Base-by-base conservation (phyloP, 177 flowering plant species). In the Telopea speciosissima region DNA sequence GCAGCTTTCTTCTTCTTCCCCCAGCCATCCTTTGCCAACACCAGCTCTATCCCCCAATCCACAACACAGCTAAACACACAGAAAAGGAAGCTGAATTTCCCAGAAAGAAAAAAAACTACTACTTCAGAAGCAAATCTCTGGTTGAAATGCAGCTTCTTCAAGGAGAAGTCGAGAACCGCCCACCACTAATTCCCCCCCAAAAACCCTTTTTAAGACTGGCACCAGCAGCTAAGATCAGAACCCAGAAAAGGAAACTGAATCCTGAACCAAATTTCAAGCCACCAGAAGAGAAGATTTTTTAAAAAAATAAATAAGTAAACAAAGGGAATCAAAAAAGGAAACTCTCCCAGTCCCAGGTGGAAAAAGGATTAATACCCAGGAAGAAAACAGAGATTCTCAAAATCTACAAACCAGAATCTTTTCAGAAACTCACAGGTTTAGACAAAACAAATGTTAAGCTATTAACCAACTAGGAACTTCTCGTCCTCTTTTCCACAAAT, bases 1-100 rank as follows among this genome's bases (percentile, higher is more conserved):
- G 88, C 60, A 82, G 80, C 81, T 79, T 89, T 73, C 67, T 89
- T 66, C 85, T 84, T 70, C 86, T 81, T 3, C 75, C 78, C 26
- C 78, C 76, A 75, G 58, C 73, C 88, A 83, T 85, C 67, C 60
- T 77, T 45, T 77, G 28, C 36, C 67, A 59, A 63, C 31, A 65
- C 59, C 58, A 65, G 17, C 64, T 58, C 45, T 28, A 58, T 24
- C 24, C 52, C 23, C 65, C 2, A 24, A 62, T 26, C 23, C 65
- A 62, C 17, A 42, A 16, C 33, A 67, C 68, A 63, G 22, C 68
- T n/a, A 61, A 65, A 44, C 65, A 59, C 56, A 33, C 52, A 59
- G 24, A 65, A 12, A n/a, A n/a, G n/a, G n/a, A n/a, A n/a, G n/a
- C n/a, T n/a, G n/a, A n/a, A n/a, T n/a, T n/a, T n/a, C n/a, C n/a